Conservation (phyloP, 129 eudicot species). For the Lactuca sativa region DNA sequence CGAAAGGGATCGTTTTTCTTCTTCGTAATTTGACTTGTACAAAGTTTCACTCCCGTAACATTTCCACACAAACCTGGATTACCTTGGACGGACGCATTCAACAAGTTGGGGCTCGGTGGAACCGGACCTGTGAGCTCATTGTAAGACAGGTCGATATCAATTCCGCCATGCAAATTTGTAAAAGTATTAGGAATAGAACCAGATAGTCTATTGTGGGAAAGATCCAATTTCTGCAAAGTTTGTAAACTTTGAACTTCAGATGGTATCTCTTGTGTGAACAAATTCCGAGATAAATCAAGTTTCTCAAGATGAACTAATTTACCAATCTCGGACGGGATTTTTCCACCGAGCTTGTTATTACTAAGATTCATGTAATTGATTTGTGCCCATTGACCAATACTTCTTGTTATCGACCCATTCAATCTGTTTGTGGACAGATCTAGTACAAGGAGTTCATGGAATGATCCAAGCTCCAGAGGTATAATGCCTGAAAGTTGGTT, state of each 20-base stretch:
- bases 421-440: conserved; percentile 32
- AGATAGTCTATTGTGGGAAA: conserved; percentile 31
- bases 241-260: conserved; percentile 14
- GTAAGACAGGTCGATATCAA: not conserved
- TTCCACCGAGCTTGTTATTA: not conserved
- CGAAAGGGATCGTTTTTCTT: too few species aligned
- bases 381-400: too few species aligned
- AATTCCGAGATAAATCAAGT: conserved; percentile 37
- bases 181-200: conserved; percentile 38
- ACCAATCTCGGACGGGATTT: conserved; percentile 24
- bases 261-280: conserved; percentile 35
- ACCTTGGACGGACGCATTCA: too few species aligned
- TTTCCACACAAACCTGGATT: too few species aligned
- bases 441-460: conserved; percentile 19
- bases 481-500: not conserved
- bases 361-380: too few species aligned
- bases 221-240: not conserved
- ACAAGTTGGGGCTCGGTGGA: too few species aligned
- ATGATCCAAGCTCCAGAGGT: conserved; percentile 40
- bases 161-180: conserved; percentile 5
- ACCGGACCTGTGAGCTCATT: too few species aligned
- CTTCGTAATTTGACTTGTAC: too few species aligned
- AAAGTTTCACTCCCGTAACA: too few species aligned
- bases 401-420: too few species aligned
- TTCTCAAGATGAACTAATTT: conserved; percentile 7